A percentile compares a stretch with the other conserved stretches of the same genome.
phyloP scores from a whole-genome alignment of 331 rosid species.

The Malus hybrid region DNA sequence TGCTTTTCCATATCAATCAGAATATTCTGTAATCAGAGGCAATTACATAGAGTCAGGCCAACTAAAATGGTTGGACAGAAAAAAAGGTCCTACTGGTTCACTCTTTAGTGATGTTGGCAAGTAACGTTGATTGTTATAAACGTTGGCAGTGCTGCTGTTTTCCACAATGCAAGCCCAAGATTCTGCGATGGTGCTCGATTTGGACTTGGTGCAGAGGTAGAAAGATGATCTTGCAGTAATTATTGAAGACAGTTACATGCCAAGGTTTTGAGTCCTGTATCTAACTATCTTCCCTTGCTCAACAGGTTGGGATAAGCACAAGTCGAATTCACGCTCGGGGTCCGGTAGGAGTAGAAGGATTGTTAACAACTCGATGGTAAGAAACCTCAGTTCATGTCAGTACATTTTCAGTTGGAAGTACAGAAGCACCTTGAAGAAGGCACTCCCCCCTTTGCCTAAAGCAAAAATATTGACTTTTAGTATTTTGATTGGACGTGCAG shows the following conservation, averaged over 20 bases:
- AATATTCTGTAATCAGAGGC: neutral
- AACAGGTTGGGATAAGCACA: slow-evolving; percentile 94
- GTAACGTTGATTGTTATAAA: slow-evolving; percentile 4
- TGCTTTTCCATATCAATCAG: neutral
- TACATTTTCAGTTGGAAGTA: neutral
- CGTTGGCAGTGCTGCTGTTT: slow-evolving; percentile 88
- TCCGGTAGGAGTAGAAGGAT: slow-evolving; percentile 98
- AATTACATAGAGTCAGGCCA: neutral
- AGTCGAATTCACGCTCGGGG: slow-evolving; percentile 97
- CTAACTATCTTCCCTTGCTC: slow-evolving; percentile 1
- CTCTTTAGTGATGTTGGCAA: neutral
- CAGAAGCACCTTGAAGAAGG: neutral
- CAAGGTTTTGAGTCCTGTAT: slow-evolving; percentile 6
- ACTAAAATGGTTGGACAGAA: neutral
- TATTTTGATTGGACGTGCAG: slow-evolving; percentile 30
- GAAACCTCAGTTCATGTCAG: slow-evolving; percentile 8
- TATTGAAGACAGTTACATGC: neutral
- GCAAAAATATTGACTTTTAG: neutral
- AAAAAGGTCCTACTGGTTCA: neutral
- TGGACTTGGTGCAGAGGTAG: slow-evolving; percentile 98
- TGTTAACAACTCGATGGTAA: slow-evolving; percentile 95
- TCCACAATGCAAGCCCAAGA: slow-evolving; percentile 95
- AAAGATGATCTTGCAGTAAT: neutral
- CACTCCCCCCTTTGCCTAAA: neutral
- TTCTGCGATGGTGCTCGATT: slow-evolving; percentile 96